These are phyloP conservation scores for Opeltia flavorubescens DNA, from an alignment of 495 filamentous ascomycete species.

Conservation along the genomic window DNA sequence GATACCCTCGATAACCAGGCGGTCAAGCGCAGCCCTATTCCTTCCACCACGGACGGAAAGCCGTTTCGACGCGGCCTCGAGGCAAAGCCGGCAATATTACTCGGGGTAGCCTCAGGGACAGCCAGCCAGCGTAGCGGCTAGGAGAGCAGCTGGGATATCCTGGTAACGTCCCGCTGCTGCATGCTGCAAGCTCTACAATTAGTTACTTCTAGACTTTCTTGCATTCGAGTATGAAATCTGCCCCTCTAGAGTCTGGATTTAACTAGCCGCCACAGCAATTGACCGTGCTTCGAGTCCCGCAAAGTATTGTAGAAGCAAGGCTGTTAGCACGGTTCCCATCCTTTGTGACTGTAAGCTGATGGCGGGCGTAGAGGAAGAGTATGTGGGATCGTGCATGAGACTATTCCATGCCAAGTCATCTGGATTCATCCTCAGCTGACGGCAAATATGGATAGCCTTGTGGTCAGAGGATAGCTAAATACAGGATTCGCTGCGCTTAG, in stretches of 20 bases:
- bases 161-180: not conserved
- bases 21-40: constrained; percentile 1
- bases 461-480: not conserved
- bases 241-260: not conserved
- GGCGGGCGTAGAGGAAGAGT: too few species aligned
- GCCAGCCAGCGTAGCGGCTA: too few species aligned
- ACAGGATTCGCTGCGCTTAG: constrained; percentile 1
- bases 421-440: not conserved
- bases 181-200: not conserved
- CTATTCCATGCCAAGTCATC: too few species aligned
- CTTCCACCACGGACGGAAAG: not conserved
- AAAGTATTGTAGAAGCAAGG: not conserved
- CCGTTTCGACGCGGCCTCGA: not conserved
- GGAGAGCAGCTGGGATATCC: too few species aligned
- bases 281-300: too few species aligned
- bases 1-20: not conserved
- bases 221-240: not conserved
- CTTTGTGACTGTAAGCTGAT: not conserved
- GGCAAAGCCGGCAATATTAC: not conserved
- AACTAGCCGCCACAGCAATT: not conserved
- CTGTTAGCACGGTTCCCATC: not conserved
- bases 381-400: not conserved
- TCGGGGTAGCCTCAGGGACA: not conserved
- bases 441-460: not conserved
- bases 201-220: not conserved